Evolutionary conservation across 2,329 filamentous ascomycete genomes (phyloP).

Genomic region (Penicillium paneum): DNA sequence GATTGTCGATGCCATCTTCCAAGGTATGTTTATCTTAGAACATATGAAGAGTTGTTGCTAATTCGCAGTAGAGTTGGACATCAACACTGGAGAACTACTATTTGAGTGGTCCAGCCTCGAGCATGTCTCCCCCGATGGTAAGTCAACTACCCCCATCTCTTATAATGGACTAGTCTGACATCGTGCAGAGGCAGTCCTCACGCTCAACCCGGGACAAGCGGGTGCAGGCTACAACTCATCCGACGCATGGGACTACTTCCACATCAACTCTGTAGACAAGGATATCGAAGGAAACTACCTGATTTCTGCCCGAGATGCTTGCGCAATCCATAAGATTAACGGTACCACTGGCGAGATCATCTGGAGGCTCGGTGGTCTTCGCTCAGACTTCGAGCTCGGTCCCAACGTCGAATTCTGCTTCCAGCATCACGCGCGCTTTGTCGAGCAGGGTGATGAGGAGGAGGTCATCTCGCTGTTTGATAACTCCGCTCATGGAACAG

Average conservation of each 20-base stretch:
- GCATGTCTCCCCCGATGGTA: slow-evolving; percentile 52
- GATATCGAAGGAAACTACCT: slow-evolving; percentile 46
- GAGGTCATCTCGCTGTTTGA: slow-evolving; percentile 55
- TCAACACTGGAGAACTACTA: slow-evolving; percentile 53
- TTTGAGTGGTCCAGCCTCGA: slow-evolving; percentile 61
- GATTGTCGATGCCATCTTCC: slow-evolving; percentile 56
- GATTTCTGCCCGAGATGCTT: slow-evolving; percentile 48
- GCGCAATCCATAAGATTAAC: slow-evolving; percentile 49
- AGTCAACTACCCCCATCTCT: slow-evolving; percentile 12
- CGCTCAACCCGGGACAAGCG: slow-evolving; percentile 47
- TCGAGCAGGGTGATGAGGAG: slow-evolving; percentile 45
- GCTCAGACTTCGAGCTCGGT: slow-evolving; percentile 43
- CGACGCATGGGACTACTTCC: slow-evolving; percentile 52
- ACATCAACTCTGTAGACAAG: slow-evolving; percentile 48
- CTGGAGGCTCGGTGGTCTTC: slow-evolving; percentile 48
- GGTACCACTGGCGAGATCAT: slow-evolving; percentile 47
- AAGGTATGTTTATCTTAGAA: slow-evolving; percentile 42
- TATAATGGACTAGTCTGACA: slow-evolving; percentile 5
- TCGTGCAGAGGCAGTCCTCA: slow-evolving; percentile 44
- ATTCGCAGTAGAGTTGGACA: slow-evolving; percentile 40
- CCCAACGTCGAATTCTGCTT: slow-evolving; percentile 49
- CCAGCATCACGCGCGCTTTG: slow-evolving; percentile 52
- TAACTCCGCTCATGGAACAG: slow-evolving; percentile 49
- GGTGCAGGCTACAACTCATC: slow-evolving; percentile 37
- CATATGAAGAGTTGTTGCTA: neutral